Evolutionary conservation across 768 basidiomycete genomes (phyloP).

Genomic region (Mycena rebaudengoi): DNA sequence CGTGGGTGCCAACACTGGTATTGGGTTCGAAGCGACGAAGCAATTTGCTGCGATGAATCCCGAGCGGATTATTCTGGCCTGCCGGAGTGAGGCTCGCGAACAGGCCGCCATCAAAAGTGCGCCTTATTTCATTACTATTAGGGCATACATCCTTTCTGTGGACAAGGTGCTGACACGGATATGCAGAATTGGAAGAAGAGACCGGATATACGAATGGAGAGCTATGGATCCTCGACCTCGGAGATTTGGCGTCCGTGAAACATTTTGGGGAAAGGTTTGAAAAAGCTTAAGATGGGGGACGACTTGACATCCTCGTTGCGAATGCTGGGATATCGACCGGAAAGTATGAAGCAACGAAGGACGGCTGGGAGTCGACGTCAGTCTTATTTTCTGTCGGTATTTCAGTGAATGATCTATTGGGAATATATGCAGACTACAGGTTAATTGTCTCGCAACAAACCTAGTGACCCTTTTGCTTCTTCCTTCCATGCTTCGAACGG

Average conservation of each 20-base stretch:
- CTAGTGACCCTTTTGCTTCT: slow-evolving; percentile 38
- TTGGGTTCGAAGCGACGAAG: slow-evolving; percentile 39
- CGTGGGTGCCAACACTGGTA: slow-evolving; percentile 25
- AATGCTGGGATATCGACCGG: slow-evolving; percentile 35
- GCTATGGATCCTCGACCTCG: slow-evolving; percentile 44
- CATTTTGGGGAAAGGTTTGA: slow-evolving; percentile 40
- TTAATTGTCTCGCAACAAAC: slow-evolving; percentile 41
- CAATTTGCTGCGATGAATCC: slow-evolving; percentile 42
- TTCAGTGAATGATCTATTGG: too few species aligned
- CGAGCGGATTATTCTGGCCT: slow-evolving; percentile 35
- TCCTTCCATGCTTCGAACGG: slow-evolving; percentile 36
- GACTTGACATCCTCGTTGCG: slow-evolving; percentile 39
- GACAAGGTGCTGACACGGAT: too few species aligned
- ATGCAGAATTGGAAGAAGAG: slow-evolving; percentile 28
- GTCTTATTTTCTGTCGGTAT: too few species aligned
- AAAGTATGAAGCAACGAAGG: slow-evolving; percentile 27
- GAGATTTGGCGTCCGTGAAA: slow-evolving; percentile 41
- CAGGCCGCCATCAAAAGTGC: slow-evolving; percentile 30
- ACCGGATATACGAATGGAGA: slow-evolving; percentile 34
- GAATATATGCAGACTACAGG: slow-evolving; percentile 45
- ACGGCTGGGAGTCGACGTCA: too few species aligned
- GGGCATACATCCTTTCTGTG: too few species aligned
- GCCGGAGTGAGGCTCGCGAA: slow-evolving; percentile 36
- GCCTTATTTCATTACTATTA: background rate
- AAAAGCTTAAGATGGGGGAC: slow-evolving; percentile 30